These are phyloP conservation scores for Xylaria sp. DNA, from an alignment of 2,329 filamentous ascomycete species.

Conservation along the genomic window DNA sequence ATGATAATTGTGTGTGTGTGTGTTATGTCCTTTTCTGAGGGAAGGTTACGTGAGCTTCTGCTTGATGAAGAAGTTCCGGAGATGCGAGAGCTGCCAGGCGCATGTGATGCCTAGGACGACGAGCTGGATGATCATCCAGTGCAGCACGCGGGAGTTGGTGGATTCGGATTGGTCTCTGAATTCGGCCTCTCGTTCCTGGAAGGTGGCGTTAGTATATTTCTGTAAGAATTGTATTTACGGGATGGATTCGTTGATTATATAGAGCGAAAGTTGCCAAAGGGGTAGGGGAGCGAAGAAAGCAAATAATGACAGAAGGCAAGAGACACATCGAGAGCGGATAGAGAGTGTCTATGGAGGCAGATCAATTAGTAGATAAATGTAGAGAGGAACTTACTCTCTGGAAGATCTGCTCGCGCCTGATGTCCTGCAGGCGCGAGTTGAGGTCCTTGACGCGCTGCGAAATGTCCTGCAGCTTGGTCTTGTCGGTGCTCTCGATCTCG, in stretches of 20 bases:
- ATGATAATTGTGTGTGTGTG: too few species aligned
- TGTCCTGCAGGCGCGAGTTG: conserved; percentile 84
- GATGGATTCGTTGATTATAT: neutral
- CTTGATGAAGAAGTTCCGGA: conserved; percentile 99
- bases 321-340: neutral
- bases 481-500: conserved; percentile 91
- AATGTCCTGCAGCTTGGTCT: conserved; percentile 89
- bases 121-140: conserved; percentile 93
- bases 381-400: conserved; percentile 84
- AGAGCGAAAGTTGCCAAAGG: neutral
- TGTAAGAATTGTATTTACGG: neutral
- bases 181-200: conserved; percentile 91
- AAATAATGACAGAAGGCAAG: neutral
- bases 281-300: too few species aligned
- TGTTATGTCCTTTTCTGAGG: too few species aligned
- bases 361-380: too few species aligned
- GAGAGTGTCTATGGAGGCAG: too few species aligned
- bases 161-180: conserved; percentile 97
- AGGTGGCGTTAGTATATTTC: neutral
- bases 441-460: conserved; percentile 87
- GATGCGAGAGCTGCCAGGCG: conserved; percentile 95
- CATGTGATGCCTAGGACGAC: conserved; percentile 84
- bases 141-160: conserved; percentile 88
- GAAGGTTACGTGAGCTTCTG: conserved; percentile 87
- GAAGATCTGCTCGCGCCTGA: conserved; percentile 93